These are phyloP conservation scores for Sclerotinia trifoliorum DNA, from an alignment of 2,329 filamentous ascomycete genomes.

Conservation along the genomic window DNA sequence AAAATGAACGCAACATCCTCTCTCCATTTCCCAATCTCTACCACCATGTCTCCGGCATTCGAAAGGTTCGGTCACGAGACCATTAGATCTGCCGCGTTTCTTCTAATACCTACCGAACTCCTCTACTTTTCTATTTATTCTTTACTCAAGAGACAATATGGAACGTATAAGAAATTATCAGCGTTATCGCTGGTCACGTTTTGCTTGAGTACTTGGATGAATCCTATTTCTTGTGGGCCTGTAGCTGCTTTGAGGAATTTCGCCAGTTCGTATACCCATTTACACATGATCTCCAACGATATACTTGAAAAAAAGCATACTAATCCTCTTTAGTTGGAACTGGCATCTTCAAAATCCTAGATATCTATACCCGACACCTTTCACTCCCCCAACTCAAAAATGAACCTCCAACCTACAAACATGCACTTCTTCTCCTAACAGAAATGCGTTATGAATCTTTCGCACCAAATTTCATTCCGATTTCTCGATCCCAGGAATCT, in stretches of 20 bases:
- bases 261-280: conserved; percentile 35
- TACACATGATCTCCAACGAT: neutral
- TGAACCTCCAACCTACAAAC: conserved; percentile 35
- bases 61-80: conserved; percentile 35
- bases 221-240: conserved; percentile 40
- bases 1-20: conserved; percentile 36
- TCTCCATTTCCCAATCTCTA: conserved; percentile 22
- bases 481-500: conserved; percentile 36
- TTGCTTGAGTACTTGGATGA: conserved; percentile 34
- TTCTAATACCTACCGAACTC: conserved; percentile 37
- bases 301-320: neutral
- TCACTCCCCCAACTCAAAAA: conserved; percentile 34
- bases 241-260: conserved; percentile 40
- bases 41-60: conserved; percentile 31
- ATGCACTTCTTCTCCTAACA: conserved; percentile 42
- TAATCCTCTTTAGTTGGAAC: conserved; percentile 37
- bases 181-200: conserved; percentile 33
- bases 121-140: conserved; percentile 41
- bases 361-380: conserved; percentile 42
- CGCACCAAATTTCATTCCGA: conserved; percentile 43
- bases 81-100: conserved; percentile 33
- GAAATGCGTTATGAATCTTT: conserved; percentile 47
- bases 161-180: conserved; percentile 33
- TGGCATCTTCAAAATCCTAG: conserved; percentile 44
- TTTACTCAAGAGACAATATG: conserved; percentile 31